phyloP scores from a whole-genome alignment of 2,329 filamentous ascomycete genomes.

The Aspergillus piperis region DNA sequence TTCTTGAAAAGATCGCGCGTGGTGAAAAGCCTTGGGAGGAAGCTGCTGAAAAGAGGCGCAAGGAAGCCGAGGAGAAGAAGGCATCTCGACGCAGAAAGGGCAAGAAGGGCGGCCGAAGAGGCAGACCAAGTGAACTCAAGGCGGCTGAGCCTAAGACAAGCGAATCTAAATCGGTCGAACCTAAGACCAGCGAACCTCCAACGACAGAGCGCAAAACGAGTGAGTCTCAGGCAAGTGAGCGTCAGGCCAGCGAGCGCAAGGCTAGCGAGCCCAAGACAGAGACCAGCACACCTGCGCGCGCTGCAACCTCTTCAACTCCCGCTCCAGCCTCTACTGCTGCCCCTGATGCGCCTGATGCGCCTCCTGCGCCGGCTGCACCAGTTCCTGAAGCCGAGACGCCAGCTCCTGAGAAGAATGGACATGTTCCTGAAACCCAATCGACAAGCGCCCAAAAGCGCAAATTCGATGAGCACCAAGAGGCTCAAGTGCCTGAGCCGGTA shows the following conservation, averaged over 20 bases:
- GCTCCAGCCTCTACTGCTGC: slow-evolving; percentile 27
- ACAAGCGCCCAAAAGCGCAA: slow-evolving; percentile 48
- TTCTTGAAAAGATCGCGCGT: slow-evolving; percentile 73
- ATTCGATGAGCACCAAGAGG: slow-evolving; percentile 42
- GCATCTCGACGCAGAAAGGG: slow-evolving; percentile 60
- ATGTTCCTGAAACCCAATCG: slow-evolving; percentile 23
- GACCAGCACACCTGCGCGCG: slow-evolving; percentile 41
- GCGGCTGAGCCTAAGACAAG: slow-evolving; percentile 54
- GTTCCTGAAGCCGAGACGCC: slow-evolving; percentile 21
- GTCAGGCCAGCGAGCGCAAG: not conserved
- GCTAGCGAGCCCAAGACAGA: slow-evolving; percentile 54
- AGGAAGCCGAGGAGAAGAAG: slow-evolving; percentile 60
- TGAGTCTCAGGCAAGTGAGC: not conserved
- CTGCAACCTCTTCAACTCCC: slow-evolving; percentile 25
- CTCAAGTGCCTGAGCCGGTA: slow-evolving; percentile 32
- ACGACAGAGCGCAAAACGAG: not conserved
- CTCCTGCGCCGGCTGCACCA: slow-evolving; percentile 15
- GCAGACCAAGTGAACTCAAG: slow-evolving; percentile 63
- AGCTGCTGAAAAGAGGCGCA: slow-evolving; percentile 63
- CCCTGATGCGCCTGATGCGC: slow-evolving; percentile 12
- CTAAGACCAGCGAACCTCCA: not conserved
- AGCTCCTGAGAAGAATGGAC: slow-evolving; percentile 32
- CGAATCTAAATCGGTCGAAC: not conserved
- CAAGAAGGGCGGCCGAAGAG: slow-evolving; percentile 61
- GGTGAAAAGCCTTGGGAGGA: slow-evolving; percentile 88